Percentiles rank a stretch among this genome's conserved stretches.
Evolutionary conservation across 257 asterid genomes (phyloP).

Genomic region (Dorcoceras hygrometricum): DNA sequence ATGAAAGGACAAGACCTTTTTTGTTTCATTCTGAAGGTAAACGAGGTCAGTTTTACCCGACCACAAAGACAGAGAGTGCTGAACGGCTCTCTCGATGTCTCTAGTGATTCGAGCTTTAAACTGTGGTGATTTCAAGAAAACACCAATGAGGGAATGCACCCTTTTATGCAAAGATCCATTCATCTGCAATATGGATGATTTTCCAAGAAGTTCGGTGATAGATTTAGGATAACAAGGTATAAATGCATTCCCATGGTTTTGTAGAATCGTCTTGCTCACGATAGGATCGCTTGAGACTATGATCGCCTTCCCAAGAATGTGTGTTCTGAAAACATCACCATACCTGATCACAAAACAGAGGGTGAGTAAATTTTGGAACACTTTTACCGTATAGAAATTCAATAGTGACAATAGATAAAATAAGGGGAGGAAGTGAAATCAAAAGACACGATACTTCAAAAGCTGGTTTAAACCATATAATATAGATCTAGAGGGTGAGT

Average conservation of each 20-base stretch:
- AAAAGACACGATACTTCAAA: too few relatives aligned
- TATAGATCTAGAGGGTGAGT: neutral
- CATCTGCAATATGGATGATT: slow-evolving; percentile 70
- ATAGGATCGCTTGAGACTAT: slow-evolving; percentile 86
- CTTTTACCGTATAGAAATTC: too few relatives aligned
- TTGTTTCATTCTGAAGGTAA: slow-evolving; percentile 69
- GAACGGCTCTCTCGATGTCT: slow-evolving; percentile 51
- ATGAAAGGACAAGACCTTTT: slow-evolving; percentile 45
- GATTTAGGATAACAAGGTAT: slow-evolving; percentile 85
- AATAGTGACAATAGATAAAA: too few relatives aligned
- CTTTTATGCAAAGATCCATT: slow-evolving; percentile 73
- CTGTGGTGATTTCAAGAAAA: slow-evolving; percentile 64
- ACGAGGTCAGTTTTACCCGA: slow-evolving; percentile 26
- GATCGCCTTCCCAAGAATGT: slow-evolving; percentile 73
- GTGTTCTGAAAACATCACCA: slow-evolving; percentile 84
- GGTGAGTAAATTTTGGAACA: too few relatives aligned
- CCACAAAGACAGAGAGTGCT: slow-evolving; percentile 57
- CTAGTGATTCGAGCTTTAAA: slow-evolving; percentile 64
- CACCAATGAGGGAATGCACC: slow-evolving; percentile 67
- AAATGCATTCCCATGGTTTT: slow-evolving; percentile 62
- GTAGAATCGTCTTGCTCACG: slow-evolving; percentile 65
- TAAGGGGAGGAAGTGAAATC: too few relatives aligned
- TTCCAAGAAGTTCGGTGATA: slow-evolving; percentile 75
- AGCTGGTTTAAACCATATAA: too few relatives aligned
- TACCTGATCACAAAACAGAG: slow-evolving; percentile 41